Conservation (phyloP, 345 rosid genomes). For the Citrus unshiu region DNA sequence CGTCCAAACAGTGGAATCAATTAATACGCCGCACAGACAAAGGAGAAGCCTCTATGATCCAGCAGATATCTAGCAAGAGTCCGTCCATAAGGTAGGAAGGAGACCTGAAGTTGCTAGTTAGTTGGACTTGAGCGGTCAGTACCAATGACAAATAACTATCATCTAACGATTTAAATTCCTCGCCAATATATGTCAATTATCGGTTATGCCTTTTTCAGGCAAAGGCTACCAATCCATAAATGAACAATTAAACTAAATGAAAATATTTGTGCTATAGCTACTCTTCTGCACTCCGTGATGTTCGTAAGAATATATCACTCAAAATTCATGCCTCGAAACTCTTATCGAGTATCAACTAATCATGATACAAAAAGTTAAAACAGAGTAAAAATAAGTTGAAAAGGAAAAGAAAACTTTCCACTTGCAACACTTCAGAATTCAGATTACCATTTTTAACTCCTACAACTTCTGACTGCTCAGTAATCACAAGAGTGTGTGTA, state of each 20-base stretch:
- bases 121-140: not conserved
- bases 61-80: not conserved
- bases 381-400: not conserved
- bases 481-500: not conserved
- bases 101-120: conserved; percentile 5
- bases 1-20: conserved; percentile 5
- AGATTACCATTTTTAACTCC: too few relatives aligned
- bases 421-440: not conserved
- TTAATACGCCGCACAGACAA: not conserved
- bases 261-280: not conserved
- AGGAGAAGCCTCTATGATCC: not conserved
- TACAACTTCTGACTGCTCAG: too few relatives aligned
- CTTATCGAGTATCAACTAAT: not conserved
- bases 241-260: not conserved
- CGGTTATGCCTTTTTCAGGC: not conserved
- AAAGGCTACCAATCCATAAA: not conserved
- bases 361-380: not conserved
- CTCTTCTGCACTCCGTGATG: not conserved
- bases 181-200: not conserved
- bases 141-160: not conserved
- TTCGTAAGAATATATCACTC: not conserved
- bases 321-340: not conserved
- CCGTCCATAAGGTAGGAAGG: not conserved
- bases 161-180: conserved; percentile 2
- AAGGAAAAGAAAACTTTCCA: not conserved